phyloP scores from a whole-genome alignment of 768 basidiomycete species.

The Galerina marginata region DNA sequence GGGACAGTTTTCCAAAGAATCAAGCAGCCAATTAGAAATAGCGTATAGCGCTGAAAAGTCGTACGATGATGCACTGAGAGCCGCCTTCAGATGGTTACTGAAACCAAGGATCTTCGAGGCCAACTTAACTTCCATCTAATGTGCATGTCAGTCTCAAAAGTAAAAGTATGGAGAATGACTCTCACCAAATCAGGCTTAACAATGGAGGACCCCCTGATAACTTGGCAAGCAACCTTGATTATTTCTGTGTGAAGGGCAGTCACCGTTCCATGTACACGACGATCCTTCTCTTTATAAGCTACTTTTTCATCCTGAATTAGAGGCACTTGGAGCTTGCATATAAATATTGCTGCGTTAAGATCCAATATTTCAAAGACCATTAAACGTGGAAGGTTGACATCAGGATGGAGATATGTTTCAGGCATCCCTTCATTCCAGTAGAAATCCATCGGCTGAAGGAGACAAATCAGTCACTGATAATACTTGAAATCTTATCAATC shows the following conservation, averaged over 20 bases:
- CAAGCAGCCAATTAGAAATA: conserved; percentile 57
- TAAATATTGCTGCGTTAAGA: conserved; percentile 45
- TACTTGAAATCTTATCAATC: neutral
- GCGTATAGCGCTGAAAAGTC: conserved; percentile 74
- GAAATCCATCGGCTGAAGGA: conserved; percentile 57
- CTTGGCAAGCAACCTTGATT: neutral
- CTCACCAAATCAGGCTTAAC: conserved; percentile 7
- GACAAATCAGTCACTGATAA: neutral
- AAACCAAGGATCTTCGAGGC: conserved; percentile 43
- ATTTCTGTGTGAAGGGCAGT: conserved; percentile 12
- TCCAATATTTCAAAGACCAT: conserved; percentile 47
- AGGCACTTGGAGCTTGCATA: conserved; percentile 35
- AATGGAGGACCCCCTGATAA: conserved; percentile 1
- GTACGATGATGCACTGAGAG: conserved; percentile 43
- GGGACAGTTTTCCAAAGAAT: conserved; percentile 42
- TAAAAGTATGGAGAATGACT: neutral
- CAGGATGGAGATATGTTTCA: conserved; percentile 27
- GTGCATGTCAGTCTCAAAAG: neutral
- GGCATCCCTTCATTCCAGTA: conserved; percentile 46
- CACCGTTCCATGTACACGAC: conserved; percentile 9
- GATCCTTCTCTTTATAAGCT: conserved; percentile 12
- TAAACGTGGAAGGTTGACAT: conserved; percentile 33
- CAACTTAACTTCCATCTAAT: conserved; percentile 37
- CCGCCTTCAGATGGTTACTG: conserved; percentile 48
- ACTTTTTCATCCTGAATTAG: neutral